Evolutionary conservation across 1,284 basidiomycete species (phyloP).

Genomic region (Cryptococcus deneoformans): DNA sequence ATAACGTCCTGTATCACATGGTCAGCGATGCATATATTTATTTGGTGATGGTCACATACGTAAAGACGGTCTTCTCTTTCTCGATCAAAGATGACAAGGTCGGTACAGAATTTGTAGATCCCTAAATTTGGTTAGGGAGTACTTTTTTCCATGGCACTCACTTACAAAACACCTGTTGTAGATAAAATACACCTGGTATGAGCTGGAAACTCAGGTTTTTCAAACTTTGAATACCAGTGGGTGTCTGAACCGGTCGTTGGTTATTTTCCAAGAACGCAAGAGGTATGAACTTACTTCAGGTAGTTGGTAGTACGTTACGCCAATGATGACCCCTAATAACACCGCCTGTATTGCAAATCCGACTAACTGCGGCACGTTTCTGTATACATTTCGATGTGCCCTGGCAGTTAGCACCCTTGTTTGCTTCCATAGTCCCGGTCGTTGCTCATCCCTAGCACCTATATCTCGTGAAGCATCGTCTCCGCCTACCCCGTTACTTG

Average conservation of each 20-base stretch:
- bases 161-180: constrained; percentile 44
- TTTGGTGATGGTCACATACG: constrained; percentile 12
- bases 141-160: background rate
- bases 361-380: constrained; percentile 41
- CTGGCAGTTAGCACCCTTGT: constrained; percentile 41
- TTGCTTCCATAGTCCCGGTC: constrained; percentile 40
- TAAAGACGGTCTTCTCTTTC: constrained; percentile 52
- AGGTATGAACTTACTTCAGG: constrained; percentile 21
- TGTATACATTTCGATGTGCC: constrained; percentile 44
- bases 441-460: constrained; percentile 17
- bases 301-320: constrained; percentile 27
- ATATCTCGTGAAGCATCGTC: background rate
- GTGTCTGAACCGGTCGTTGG: constrained; percentile 26
- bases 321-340: constrained; percentile 37
- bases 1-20: constrained; percentile 37
- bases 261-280: background rate
- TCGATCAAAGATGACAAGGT: constrained; percentile 54
- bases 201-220: constrained; percentile 48
- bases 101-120: constrained; percentile 48
- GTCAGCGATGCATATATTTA: background rate
- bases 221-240: constrained; percentile 50
- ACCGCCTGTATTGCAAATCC: constrained; percentile 46
- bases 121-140: constrained; percentile 6
- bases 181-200: constrained; percentile 46
- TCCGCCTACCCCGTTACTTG: too few species aligned